Conservation (phyloP, 768 basidiomycete genomes). For the Amanita thiersii region DNA sequence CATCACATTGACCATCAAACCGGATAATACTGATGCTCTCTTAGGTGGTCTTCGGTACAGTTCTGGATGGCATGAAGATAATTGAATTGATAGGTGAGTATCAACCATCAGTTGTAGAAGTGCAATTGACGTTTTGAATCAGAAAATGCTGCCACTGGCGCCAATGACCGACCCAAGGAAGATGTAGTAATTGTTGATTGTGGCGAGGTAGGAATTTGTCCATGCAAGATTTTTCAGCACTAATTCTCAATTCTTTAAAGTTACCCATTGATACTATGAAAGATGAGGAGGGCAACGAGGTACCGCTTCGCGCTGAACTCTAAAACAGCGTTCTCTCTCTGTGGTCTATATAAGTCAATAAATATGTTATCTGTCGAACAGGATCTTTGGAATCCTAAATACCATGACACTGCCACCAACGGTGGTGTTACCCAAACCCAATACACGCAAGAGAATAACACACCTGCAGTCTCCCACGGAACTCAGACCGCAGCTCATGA, state of each 20-base stretch:
- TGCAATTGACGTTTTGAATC: slow-evolving; percentile 9
- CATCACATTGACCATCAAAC: slow-evolving; percentile 2
- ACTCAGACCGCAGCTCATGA: no score
- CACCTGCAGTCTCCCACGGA: no score
- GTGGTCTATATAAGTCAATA: slow-evolving; percentile 43
- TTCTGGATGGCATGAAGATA: slow-evolving; percentile 89
- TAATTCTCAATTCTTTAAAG: slow-evolving; percentile 20
- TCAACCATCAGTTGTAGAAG: not conserved
- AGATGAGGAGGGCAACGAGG: slow-evolving; percentile 73
- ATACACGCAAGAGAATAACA: slow-evolving; percentile 11
- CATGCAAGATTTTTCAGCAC: slow-evolving; percentile 3
- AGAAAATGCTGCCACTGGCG: slow-evolving; percentile 72
- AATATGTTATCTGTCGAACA: slow-evolving; percentile 42
- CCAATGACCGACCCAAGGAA: slow-evolving; percentile 63
- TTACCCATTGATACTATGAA: slow-evolving; percentile 42
- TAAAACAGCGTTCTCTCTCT: slow-evolving; percentile 41
- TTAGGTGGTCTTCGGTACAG: slow-evolving; percentile 88
- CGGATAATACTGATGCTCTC: slow-evolving; percentile 2
- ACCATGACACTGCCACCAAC: not conserved
- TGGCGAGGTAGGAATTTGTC: slow-evolving; percentile 63
- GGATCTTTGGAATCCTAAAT: slow-evolving; percentile 22
- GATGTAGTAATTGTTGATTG: slow-evolving; percentile 77
- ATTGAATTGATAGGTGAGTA: slow-evolving; percentile 63
- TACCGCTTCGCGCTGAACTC: slow-evolving; percentile 93
- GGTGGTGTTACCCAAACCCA: slow-evolving; percentile 3